A percentile compares a stretch with the other conserved stretches of the same genome.
Conservation (phyloP, 148 eudicot species). For the Beta vulgaris region DNA sequence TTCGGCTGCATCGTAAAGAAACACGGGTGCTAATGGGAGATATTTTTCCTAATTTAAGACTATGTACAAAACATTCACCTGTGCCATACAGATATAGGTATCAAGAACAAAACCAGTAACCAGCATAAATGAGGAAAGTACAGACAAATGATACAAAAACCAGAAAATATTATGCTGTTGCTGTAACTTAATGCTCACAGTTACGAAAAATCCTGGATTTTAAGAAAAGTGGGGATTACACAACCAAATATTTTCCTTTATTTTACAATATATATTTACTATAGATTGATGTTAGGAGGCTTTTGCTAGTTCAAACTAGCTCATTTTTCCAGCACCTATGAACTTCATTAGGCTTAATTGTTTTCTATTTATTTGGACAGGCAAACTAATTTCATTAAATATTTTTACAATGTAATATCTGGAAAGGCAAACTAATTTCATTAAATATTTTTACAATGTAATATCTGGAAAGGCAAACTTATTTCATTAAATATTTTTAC, state of each 20-base stretch:
- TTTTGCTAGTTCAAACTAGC: not conserved
- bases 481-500: too few relatives aligned
- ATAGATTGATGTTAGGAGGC: not conserved
- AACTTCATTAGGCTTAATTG: too few relatives aligned
- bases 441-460: too few relatives aligned
- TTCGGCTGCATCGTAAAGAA: constrained; percentile 31
- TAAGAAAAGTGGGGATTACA: too few relatives aligned
- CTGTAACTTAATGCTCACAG: not conserved
- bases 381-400: too few relatives aligned
- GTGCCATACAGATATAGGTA: not conserved
- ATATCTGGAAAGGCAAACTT: too few relatives aligned
- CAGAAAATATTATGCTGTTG: not conserved
- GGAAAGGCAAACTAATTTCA: too few relatives aligned
- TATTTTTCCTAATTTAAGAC: constrained; percentile 19
- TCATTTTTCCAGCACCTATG: too few relatives aligned
- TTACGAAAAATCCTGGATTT: too few relatives aligned
- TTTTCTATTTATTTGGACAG: too few relatives aligned
- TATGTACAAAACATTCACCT: constrained; percentile 21
- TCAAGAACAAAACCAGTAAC: not conserved
- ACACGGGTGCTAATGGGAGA: constrained; percentile 21
- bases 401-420: too few relatives aligned
- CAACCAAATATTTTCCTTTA: not conserved
- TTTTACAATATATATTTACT: too few relatives aligned
- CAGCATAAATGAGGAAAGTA: not conserved
- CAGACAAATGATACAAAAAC: not conserved